Evolutionary conservation across 1,139 yeast species (phyloP), one percentile per base, ranked within the genome.

Genomic region (Candida sp.): DNA sequence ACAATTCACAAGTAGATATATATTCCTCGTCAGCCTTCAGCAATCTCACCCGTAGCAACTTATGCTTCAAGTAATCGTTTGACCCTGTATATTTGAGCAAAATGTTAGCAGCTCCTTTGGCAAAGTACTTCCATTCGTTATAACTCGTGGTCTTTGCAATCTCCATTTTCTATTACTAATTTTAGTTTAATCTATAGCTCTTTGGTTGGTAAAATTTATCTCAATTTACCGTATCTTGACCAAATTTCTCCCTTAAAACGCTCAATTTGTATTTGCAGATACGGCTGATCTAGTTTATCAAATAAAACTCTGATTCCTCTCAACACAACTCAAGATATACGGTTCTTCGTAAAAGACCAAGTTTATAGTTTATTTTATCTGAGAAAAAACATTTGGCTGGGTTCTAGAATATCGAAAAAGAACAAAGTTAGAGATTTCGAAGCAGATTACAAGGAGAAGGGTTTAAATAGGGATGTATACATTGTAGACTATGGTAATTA

Each of bases 81-180:
- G 47, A 45, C 4, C 79, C 79, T 4, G 59, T 58, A 47, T 73
- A 73, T 41, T 64, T 58, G 54, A 72, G 71, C 27, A 73, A 56
- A n/a, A 72, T 68, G 47, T 73, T 73, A 40, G 79, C 79, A 41
- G 66, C 66, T 1, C 79, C 79, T 46, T 69, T 72, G 30, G 77
- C 75, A 48, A 70, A 71, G 54, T 66, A 73, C 22, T 53, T 52
- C 79, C 79, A 73, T 35, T 73, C 77, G 15, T 48, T 45, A 3
- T 77, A 71, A 23, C 59, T 48, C n/a, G 77, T 69, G 41, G 67
- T 57, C 50, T 70, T 69, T 33, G 70, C 66, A 29, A 71, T 70
- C 46, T 71, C 75, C 77, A 72, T 73, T 11, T 3, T 15, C 19
- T 15, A 15, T 15, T 15, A 2, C 19, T 15, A 15, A 15, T 15